Base-by-base conservation (phyloP, 768 basidiomycete genomes). In the Russula sp. region DNA sequence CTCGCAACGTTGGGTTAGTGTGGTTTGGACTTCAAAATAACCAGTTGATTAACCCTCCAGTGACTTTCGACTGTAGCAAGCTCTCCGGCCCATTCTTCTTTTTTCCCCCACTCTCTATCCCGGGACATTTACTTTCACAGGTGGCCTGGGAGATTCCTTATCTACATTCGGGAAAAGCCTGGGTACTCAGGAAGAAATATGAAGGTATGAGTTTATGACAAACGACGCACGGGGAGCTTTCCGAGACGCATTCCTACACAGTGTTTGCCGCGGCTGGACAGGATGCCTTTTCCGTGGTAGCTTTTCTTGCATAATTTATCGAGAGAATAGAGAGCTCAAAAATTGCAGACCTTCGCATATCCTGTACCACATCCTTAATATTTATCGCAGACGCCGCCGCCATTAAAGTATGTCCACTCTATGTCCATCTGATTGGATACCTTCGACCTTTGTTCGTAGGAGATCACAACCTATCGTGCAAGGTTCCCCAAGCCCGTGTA, bases 401-500 rank as follows among this genome's bases (percentile, higher is more conserved):
- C 38, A 66, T 66, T 6, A 68, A 63, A 42, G 67, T 63, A 38
- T 18, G 32, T 49, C 8, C 14, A n/a, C 26, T 26, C 20, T 2
- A 6, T 16, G 16, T 53, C 20, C 1, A 34, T 22, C 16, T 3
- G 30, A 14, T 11, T 2, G 2, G 9, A 22, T 9, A 24, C 1
- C 36, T 16, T 6, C 38, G 13, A 60, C 13, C 20, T 46, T 49
- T 13, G n/a, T 73, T 18, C 28, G 26, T 67, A 86, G 84, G 84
- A 85, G 72, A 74, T 86, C 9, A 76, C 78, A 4, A 74, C 75
- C 16, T 76, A 77, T 34, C 76, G 83, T 16, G 73, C 78, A 8
- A 79, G 81, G 18, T 88, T 86, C 67, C 82, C 84, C 0, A 88
- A 88, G 67, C 81, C 84, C 20, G 11, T 44, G 20, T 4, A 9